Base-by-base conservation (phyloP, 2,329 filamentous ascomycete species). In the Pezicula rhizophila region DNA sequence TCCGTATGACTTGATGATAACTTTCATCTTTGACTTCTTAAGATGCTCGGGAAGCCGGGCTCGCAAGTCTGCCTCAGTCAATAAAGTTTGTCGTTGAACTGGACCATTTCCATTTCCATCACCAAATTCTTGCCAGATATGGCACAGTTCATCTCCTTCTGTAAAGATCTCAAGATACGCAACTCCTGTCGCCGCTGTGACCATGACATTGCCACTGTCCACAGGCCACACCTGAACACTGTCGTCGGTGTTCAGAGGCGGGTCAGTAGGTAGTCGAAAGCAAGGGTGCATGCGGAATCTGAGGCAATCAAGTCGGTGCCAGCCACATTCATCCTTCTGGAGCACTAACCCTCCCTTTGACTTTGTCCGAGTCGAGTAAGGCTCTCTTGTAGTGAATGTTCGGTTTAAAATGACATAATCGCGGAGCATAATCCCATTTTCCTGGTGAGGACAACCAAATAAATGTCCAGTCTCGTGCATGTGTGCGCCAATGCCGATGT, bases 401-500 rank as follows among this genome's bases (percentile, higher is more conserved):
- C 92, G 82, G 66, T 93, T 95, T 11, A 97, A 71, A 2, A 76
- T 84, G 28, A 91, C 81, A 64, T 95, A 96, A 65, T 96, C 92
- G 48, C 88, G 79, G 45, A 90, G 73, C 92, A 97, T 97, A 52
- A 97, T 77, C n/a, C 93, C 92, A 25, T 74, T 86, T 62, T 93
- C 89, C 63, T 95, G 89, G 63, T 95, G 88, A 8, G 89, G 89
- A 57, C 89, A 95, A 44, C 92, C 92, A 57, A 97, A 87, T 18
- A 96, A 68, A 68, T 95, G 92, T 3, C 92, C 92, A 1, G 86
- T 86, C 68, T 96, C 90, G 66, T 95, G 92, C 42, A 97, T 68
- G 66, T 97, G 92, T 8, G 89, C 91, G 7, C 92, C 92, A 55
- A 97, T 95, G 26, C 91, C 91, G 52, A 96, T 86, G 59, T 92